Base-by-base conservation (phyloP, 768 basidiomycete species). In the Sarcodon aspratus region DNA sequence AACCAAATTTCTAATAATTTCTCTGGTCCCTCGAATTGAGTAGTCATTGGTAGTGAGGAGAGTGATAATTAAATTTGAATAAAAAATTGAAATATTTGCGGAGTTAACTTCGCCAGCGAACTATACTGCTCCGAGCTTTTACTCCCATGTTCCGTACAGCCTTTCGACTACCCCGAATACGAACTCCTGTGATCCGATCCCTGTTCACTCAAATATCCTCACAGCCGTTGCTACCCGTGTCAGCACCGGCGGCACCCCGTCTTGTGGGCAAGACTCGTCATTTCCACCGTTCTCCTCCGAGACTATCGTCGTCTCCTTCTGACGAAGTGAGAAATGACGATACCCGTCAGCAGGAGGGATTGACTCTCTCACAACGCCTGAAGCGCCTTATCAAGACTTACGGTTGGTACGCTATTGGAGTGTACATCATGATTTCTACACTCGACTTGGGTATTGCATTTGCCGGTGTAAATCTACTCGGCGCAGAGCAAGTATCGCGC, bases 1-100 rank as follows among this genome's bases (percentile, higher is more conserved):
- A 98, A 97, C 96, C 96, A 98, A 45, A 98, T 79, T 69, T 99
- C 96, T 43, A 98, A 78, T 37, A 97, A 77, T 63, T 95, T 95
- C 69, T 95, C 93, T 52, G 92, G 86, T 17, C 93, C 93, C 65
- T 94, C 92, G 57, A 94, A 95, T 11, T 86, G 85, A 34, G 75
- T 66, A 45, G 40, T 8, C 40, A 42, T 42, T 13, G 40, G 15
- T 42, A 15, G 40, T 15, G 13, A 9, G 11, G 27, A 27, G 40
- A 13, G 27, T 17, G 13, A 42, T 17, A 42, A 42, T 9, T 17
- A 42, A 42, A 42, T 9, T 17, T 13, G 18, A 38, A 38, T 13
- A 38, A 38, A 38, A 18, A 18, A 6, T 38, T 2, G 6, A n/a
- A 11, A 9, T 6, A 27, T n/a, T 38, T 42, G 17, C 17, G 40